Percentiles rank a stretch among this genome's conserved stretches.
phyloP scores from a whole-genome alignment of 345 rosid genomes.

The Syzygium aromaticum region DNA sequence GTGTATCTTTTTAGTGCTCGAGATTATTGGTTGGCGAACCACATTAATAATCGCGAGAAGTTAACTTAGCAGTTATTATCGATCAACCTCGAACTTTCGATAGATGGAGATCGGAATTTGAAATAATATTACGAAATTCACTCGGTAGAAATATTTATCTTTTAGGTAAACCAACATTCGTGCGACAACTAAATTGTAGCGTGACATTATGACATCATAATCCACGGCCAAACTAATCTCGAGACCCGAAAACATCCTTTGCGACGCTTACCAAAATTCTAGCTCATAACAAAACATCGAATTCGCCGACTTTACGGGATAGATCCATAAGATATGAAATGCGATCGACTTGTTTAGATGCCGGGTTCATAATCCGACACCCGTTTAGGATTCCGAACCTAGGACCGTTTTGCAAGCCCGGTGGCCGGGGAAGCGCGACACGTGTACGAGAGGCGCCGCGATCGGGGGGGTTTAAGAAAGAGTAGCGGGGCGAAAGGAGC shows the following conservation, averaged over 20 bases:
- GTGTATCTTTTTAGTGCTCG: not conserved
- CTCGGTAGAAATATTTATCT: too few species aligned
- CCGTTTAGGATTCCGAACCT: too few species aligned
- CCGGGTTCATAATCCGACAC: accelerated
- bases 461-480: too few species aligned
- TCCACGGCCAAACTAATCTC: not conserved
- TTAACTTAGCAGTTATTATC: too few species aligned
- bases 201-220: too few species aligned
- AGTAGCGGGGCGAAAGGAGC: too few species aligned
- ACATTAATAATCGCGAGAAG: too few species aligned
- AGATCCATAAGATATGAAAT: accelerated
- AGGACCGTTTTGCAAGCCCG: too few species aligned
- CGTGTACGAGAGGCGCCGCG: not conserved
- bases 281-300: accelerated
- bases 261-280: not conserved
- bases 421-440: accelerated
- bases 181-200: too few species aligned
- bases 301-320: not conserved
- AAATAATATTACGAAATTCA: too few species aligned
- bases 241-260: not conserved
- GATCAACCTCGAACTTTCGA: not conserved
- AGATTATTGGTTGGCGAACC: too few species aligned
- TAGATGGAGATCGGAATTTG: too few species aligned
- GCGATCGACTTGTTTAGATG: not conserved
- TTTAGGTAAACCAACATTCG: not conserved